A percentile compares a stretch with the other conserved stretches of the same genome.
Evolutionary conservation across 306 rosid species (phyloP).

Genomic region (Canavalia gladiata): DNA sequence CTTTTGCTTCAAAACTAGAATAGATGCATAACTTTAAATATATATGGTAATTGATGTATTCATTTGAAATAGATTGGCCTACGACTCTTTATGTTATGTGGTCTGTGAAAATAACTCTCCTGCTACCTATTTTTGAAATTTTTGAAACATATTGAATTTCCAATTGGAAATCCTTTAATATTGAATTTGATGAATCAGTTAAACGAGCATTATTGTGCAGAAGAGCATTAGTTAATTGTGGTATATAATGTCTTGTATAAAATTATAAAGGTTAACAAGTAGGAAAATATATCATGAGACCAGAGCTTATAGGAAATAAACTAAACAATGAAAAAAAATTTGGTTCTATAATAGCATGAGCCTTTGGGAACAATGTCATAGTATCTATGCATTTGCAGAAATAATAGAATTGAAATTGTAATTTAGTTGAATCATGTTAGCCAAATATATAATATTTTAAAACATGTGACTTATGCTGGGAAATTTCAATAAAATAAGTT

Average conservation of each 20-base stretch:
- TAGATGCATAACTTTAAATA: too few species aligned
- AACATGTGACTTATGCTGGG: conserved; percentile 2
- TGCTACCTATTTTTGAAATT: too few species aligned
- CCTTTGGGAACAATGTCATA: not conserved
- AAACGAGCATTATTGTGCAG: conserved; percentile 74
- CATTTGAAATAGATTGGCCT: too few species aligned
- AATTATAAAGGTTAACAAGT: not conserved
- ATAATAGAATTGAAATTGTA: not conserved
- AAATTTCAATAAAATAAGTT: conserved; percentile 12
- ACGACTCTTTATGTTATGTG: too few species aligned
- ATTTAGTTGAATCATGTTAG: not conserved
- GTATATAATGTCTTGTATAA: conserved; percentile 88
- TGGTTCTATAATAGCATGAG: not conserved
- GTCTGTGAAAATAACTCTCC: too few species aligned
- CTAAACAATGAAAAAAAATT: not conserved
- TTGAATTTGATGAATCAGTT: conserved; percentile 76
- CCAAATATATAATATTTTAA: not conserved
- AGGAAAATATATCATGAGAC: not conserved
- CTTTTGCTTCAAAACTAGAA: too few species aligned
- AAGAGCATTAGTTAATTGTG: conserved; percentile 75
- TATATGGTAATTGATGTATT: too few species aligned
- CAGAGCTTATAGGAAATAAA: not conserved
- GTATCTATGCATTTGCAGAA: not conserved
- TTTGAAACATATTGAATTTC: too few species aligned
- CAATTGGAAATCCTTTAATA: conserved; percentile 59